Base-by-base conservation (phyloP, 2,329 filamentous ascomycete genomes). In the Xylariaceae sp. region DNA sequence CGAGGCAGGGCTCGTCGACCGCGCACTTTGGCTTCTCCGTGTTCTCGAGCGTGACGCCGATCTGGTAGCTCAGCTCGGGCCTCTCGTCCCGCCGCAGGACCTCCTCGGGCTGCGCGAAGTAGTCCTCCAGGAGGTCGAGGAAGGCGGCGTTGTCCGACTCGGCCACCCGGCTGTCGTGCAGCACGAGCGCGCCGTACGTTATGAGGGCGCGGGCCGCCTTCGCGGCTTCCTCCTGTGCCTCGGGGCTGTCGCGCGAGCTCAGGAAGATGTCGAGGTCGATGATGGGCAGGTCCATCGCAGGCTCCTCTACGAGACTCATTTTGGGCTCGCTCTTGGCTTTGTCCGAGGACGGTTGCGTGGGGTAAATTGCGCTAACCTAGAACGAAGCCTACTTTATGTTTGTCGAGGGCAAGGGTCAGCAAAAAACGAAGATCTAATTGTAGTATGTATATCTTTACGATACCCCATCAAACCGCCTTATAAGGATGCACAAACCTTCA, bases 11-110 rank as follows among this genome's bases (percentile, higher is more conserved):
- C 64, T 73, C 74, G 57, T 79, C 73, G 47, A 77, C 74, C 42
- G 76, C 76, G 58, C 76, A 80, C 60, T 77, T 78, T 38, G 76
- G 76, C 63, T 72, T 76, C 64, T 80, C 76, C 1, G 76, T 80
- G 60, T 78, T 75, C 50, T 78, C 76, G 39, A 80, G 69, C 21
- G 76, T 80, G 29, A 78, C 76, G 47, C 76, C 76, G 34, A 80
- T 67, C 61, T 80, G 76, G 62, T 77, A 79, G 53, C 70, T 68
- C 17, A 79, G 62, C 52, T 73, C 71, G 5, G 76, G 76, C 2
- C 74, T 68, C 62, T 78, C 73, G 48, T 80, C 76, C 24, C 54
- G 55, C 34, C 57, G 58, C 24, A 79, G 65, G 2, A 53, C 57
- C 7, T 56, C 65, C 13, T 63, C 61, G 12, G 74, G 70, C 58